phyloP scores from a whole-genome alignment of 2,329 filamentous ascomycete species.

The Epichloe typhina region DNA sequence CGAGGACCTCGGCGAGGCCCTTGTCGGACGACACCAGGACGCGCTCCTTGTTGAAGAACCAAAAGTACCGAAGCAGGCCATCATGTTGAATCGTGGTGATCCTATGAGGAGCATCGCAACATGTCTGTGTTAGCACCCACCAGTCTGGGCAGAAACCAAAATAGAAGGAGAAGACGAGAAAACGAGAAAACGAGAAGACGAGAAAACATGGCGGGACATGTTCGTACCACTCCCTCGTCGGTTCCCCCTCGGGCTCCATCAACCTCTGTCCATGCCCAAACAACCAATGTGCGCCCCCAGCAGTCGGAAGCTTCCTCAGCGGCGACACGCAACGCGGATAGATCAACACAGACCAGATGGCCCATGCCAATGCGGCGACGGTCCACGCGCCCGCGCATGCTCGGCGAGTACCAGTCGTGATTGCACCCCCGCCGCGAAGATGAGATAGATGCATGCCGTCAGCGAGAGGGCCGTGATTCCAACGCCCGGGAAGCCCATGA shows the following conservation, averaged over 20 bases:
- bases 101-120: conserved; percentile 28
- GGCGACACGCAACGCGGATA: conserved; percentile 39
- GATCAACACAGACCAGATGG: conserved; percentile 29
- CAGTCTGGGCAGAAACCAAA: neutral
- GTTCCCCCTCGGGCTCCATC: conserved; percentile 25
- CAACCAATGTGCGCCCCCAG: conserved; percentile 28
- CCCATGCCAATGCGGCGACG: conserved; percentile 21
- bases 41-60: conserved; percentile 48
- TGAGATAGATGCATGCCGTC: conserved; percentile 10
- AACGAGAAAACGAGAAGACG: neutral
- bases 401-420: conserved; percentile 18
- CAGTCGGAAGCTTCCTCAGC: conserved; percentile 33
- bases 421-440: conserved; percentile 12
- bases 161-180: neutral
- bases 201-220: neutral
- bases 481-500: neutral
- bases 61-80: conserved; percentile 54
- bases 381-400: conserved; percentile 24
- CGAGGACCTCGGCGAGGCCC: conserved; percentile 56
- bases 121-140: conserved; percentile 16
- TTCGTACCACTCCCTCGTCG: conserved; percentile 34
- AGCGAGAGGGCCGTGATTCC: conserved; percentile 14
- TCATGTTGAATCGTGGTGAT: conserved; percentile 48
- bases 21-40: conserved; percentile 49
- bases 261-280: conserved; percentile 35